A percentile compares a stretch with the other conserved stretches of the same genome.
phyloP scores from a whole-genome alignment of 306 rosid genomes.

The Pachyrhizus erosus region DNA sequence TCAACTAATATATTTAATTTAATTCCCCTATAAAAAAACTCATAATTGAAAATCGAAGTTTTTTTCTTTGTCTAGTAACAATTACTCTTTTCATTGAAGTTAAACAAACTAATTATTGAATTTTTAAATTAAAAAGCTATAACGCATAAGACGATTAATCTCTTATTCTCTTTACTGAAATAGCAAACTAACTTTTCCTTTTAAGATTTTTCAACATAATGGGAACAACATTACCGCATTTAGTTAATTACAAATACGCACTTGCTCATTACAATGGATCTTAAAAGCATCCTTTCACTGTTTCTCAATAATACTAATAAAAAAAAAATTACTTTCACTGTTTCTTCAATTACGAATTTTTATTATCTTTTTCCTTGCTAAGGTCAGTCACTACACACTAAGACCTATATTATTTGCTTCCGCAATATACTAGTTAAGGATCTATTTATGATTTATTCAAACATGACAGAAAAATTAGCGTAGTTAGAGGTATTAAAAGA shows the following conservation, averaged over 20 bases:
- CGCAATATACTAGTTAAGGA: background rate
- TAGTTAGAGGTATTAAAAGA: too few relatives aligned
- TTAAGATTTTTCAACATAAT: background rate
- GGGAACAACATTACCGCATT: constrained; percentile 13
- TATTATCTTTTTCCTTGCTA: constrained; percentile 43
- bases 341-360: constrained; percentile 48
- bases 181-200: background rate
- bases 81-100: background rate
- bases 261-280: constrained; percentile 49
- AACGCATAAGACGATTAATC: background rate
- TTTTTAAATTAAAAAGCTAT: too few relatives aligned
- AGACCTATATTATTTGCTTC: constrained; percentile 24
- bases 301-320: background rate
- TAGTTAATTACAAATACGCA: constrained; percentile 32
- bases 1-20: background rate
- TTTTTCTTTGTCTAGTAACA: too few relatives aligned
- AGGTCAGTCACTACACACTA: background rate
- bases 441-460: background rate
- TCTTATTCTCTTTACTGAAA: too few relatives aligned
- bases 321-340: background rate
- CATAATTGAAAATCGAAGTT: background rate
- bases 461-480: too few relatives aligned
- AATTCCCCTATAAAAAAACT: background rate
- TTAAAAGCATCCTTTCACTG: constrained; percentile 33
- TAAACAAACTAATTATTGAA: too few relatives aligned